These are phyloP conservation scores for Ambispora gerdemannii DNA, from an alignment of 192 early-diverging fungal species.

Conservation along the genomic window DNA sequence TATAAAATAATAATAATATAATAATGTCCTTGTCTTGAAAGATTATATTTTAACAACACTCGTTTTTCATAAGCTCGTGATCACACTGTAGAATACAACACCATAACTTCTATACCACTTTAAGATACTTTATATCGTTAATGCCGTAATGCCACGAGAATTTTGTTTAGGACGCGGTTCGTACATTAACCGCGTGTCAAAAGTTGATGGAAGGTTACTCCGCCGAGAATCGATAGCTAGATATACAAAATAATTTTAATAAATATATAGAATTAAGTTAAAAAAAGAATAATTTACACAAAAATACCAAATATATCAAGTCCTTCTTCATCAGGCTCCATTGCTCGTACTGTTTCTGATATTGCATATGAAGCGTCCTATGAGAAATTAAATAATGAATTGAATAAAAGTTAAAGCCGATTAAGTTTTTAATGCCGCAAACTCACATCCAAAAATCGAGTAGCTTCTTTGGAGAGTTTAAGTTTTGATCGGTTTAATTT, in stretches of 20 bases:
- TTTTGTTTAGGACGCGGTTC: neutral
- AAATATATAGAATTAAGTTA: neutral
- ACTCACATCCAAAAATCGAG: constrained; percentile 53
- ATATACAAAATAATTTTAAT: neutral
- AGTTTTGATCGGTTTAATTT: constrained; percentile 77
- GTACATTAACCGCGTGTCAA: constrained; percentile 14
- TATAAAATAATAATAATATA: too few species aligned
- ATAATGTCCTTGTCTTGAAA: too few species aligned
- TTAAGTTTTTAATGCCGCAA: neutral
- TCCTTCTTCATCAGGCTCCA: constrained; percentile 6
- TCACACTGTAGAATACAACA: too few species aligned
- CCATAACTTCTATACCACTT: too few species aligned
- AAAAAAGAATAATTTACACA: neutral
- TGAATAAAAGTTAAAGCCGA: neutral
- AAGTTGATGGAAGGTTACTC: neutral
- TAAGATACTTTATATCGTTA: too few species aligned
- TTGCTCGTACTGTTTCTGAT: constrained; percentile 17
- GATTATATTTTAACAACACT: too few species aligned
- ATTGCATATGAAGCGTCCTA: constrained; percentile 21
- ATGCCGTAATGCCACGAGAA: too few species aligned
- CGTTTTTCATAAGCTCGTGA: too few species aligned
- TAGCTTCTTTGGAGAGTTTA: constrained; percentile 66
- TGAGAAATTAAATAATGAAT: neutral
- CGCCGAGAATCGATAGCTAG: neutral
- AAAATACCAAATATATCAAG: constrained; percentile 5